A percentile compares a stretch with the other conserved stretches of the same genome.
Evolutionary conservation across 495 filamentous ascomycete genomes (phyloP).

Genomic region (Neurospora hispaniola): DNA sequence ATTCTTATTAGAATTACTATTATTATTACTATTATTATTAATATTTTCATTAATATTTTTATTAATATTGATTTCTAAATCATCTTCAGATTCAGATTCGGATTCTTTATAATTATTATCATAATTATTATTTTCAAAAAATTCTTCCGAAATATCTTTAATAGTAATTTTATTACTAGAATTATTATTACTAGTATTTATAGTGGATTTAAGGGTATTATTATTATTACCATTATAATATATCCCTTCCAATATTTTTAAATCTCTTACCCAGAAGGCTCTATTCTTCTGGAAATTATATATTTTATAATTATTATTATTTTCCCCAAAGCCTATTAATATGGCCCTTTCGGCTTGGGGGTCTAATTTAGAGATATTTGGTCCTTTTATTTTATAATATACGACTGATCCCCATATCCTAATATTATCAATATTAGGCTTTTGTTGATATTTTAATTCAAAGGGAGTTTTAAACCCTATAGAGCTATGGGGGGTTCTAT

Average conservation of each 20-base stretch:
- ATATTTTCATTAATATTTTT: too few species aligned
- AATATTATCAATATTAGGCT: neutral
- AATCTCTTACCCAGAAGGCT: neutral
- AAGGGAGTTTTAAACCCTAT: constrained; percentile 1
- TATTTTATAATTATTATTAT: neutral
- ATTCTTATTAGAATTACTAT: neutral
- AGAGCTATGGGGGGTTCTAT: neutral
- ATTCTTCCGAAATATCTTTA: too few species aligned
- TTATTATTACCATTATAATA: too few species aligned
- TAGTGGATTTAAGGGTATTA: too few species aligned
- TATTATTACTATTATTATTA: too few species aligned
- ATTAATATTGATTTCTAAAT: too few species aligned
- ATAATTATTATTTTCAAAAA: too few species aligned
- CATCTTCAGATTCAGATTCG: too few species aligned
- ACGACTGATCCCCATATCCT: neutral
- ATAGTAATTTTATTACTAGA: too few species aligned
- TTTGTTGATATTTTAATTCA: neutral
- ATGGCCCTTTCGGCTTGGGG: neutral
- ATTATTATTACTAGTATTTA: too few species aligned
- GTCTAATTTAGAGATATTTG: neutral
- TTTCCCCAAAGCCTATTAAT: neutral
- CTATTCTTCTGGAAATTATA: constrained; percentile 1
- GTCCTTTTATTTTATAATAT: neutral
- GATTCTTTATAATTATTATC: too few species aligned
- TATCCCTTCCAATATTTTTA: neutral